Conservation (phyloP, 257 asterid genomes). For the Scutellaria barbata region DNA sequence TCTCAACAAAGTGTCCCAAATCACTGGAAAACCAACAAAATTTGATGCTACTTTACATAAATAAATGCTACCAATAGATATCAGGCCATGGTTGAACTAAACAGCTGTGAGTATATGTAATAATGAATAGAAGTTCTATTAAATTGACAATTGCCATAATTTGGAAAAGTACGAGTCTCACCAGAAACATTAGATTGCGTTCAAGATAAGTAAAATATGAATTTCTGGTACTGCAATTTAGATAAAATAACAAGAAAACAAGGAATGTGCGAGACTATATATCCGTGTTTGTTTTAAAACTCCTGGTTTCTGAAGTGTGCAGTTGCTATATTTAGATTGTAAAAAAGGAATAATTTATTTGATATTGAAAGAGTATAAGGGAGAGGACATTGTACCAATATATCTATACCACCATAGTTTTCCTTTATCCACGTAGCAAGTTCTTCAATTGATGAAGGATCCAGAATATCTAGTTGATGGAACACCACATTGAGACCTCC, state of each 20-base stretch:
- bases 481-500: conserved; percentile 68
- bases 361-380: neutral
- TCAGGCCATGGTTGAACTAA: neutral
- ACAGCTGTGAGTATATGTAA: neutral
- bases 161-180: neutral
- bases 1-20: conserved; percentile 20
- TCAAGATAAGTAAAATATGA: neutral
- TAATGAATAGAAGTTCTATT: neutral
- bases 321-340: neutral
- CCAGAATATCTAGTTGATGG: conserved; percentile 74
- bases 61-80: conserved; percentile 10
- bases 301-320: conserved; percentile 9
- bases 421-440: conserved; percentile 67
- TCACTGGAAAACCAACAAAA: conserved; percentile 18
- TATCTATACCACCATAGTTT: conserved; percentile 74
- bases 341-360: neutral
- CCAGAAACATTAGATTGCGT: neutral
- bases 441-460: conserved; percentile 60
- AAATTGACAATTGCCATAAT: neutral
- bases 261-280: neutral
- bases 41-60: neutral
- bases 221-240: neutral
- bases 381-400: conserved; percentile 56
- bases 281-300: neutral
- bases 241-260: too few species aligned